Conservation (phyloP, 345 rosid genomes). For the Populus nigra region DNA sequence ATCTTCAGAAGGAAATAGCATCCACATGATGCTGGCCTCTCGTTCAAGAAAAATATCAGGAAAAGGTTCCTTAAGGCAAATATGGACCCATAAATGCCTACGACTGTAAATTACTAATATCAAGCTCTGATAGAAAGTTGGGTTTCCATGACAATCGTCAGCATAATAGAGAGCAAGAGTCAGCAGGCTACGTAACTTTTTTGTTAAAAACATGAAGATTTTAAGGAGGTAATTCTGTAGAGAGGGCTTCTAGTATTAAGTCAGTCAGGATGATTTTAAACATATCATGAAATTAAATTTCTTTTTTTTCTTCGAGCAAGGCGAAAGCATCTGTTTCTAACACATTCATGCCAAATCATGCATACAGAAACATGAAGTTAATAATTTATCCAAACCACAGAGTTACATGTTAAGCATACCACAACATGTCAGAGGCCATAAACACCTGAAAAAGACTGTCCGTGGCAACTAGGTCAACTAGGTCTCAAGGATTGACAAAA, state of each 20-base stretch:
- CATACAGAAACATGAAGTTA: constrained; percentile 3
- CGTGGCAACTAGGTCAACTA: constrained; percentile 26
- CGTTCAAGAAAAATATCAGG: constrained; percentile 17
- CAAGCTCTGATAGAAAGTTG: constrained; percentile 11
- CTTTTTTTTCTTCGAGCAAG: neutral
- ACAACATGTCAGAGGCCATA: constrained; percentile 15
- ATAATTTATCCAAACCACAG: neutral
- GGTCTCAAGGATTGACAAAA: constrained; percentile 4
- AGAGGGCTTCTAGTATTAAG: constrained; percentile 7
- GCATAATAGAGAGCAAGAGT: constrained; percentile 9
- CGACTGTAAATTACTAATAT: constrained; percentile 34
- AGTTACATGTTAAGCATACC: constrained; percentile 1
- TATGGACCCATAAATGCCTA: constrained; percentile 21
- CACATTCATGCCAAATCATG: constrained; percentile 4
- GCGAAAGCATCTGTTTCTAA: neutral
- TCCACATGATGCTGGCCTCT: constrained; percentile 25
- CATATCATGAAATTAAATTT: constrained; percentile 4
- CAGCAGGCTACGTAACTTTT: constrained; percentile 9
- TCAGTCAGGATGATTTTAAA: neutral
- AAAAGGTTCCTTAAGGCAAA: constrained; percentile 12
- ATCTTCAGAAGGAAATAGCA: constrained; percentile 56
- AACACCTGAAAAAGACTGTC: neutral
- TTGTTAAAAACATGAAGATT: constrained; percentile 17
- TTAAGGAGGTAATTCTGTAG: constrained; percentile 7
- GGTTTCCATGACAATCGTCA: constrained; percentile 5